Evolutionary conservation across 257 asterid genomes (phyloP), one percentile per base, ranked within the genome.

Genomic region (Prunella vulgaris): DNA sequence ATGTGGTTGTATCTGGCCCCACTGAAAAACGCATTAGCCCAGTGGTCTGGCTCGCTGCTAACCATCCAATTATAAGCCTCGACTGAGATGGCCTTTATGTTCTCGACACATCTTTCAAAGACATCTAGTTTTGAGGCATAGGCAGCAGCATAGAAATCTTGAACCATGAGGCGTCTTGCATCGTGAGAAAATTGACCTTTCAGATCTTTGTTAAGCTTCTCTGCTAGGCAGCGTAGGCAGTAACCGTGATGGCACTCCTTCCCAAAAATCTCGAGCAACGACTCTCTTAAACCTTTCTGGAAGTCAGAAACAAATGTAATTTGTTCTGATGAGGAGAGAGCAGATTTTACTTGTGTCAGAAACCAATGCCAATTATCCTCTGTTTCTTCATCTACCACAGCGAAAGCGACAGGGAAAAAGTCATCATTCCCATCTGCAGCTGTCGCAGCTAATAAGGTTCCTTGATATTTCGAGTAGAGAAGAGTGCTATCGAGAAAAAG

Each of bases 281-380:
- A 87, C 73, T 87, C 93, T 53, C 81, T 80, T 21, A 94, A 78
- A 69, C 97, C 96, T 82, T 89, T 94, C 79, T 89, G 95, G 78
- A 84, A 94, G 81, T 89, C 96, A 20, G 97, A 85, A 75, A 94
- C 90, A 79, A 94, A 94, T 6, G 97, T 94, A 32, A 94, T 84
- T 38, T 81, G 88, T 60, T 82, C 88, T 17, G 96, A 79, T 33
- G 92, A 79, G 20, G 95, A 81, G 75, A 90, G 81, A 71, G 91
- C 94, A 48, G 96, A 80, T 77, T 89, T 90, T 25, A 93, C 85
- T 70, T 93, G 89, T 35, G 85, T 80, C 68, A 94, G 83, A 86
- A 94, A 94, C 99, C 99, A 94, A 77, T 83, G 88, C 97, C 99
- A 94, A 71, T 87, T 90, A 37, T 86, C 97, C 60, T 84, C 90